Conservation (phyloP, 2,329 filamentous ascomycete species). For the Sordariomycetes sp. region DNA sequence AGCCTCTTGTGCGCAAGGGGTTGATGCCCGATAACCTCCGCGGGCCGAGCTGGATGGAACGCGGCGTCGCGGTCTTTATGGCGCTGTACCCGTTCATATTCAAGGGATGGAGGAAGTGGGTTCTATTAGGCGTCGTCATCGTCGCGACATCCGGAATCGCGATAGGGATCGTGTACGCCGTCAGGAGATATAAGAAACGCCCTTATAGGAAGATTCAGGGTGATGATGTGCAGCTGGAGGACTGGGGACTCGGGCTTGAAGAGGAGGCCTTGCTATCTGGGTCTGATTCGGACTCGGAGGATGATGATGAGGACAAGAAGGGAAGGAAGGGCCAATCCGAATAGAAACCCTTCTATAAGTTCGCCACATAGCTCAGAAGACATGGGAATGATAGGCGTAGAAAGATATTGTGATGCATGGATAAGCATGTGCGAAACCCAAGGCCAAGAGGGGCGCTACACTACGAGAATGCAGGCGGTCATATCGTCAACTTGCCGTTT, state of each 20-base stretch:
- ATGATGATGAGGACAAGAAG: neutral
- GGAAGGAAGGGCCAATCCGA: no score
- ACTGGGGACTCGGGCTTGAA: neutral
- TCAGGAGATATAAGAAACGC: neutral
- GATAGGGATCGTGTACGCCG: neutral
- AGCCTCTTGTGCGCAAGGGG: slow-evolving; percentile 18
- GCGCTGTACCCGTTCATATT: slow-evolving; percentile 18
- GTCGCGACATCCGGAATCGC: slow-evolving; percentile 4
- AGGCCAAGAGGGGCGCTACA: no score
- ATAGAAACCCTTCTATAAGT: no score
- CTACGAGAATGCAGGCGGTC: no score
- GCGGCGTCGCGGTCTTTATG: slow-evolving; percentile 14
- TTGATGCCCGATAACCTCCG: slow-evolving; percentile 14
- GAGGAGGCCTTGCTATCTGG: neutral
- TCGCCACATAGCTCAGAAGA: no score
- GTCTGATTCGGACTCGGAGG: neutral
- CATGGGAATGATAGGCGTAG: no score
- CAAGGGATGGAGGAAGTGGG: slow-evolving; percentile 18
- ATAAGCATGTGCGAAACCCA: no score
- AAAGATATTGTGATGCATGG: no score
- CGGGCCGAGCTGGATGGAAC: slow-evolving; percentile 14
- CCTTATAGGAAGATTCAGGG: neutral
- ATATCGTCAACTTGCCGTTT: no score
- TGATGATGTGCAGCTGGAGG: slow-evolving; percentile 5
- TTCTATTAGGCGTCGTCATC: slow-evolving; percentile 10